Conservation (phyloP, 1,284 basidiomycete species). For the Chalciporus sp. region DNA sequence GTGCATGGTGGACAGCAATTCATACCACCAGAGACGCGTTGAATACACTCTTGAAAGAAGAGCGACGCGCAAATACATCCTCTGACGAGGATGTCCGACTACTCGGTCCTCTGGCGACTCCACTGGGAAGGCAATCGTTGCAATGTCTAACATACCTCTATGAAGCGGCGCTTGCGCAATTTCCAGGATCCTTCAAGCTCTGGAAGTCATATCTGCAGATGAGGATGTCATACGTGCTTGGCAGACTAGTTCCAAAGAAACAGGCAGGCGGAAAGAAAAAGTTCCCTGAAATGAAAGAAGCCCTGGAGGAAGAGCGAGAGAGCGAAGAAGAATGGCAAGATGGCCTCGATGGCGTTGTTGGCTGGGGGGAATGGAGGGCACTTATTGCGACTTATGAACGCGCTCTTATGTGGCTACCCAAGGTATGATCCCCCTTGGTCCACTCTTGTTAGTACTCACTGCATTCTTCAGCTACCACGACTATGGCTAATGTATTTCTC, state of each 20-base stretch:
- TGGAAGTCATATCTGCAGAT: constrained; percentile 93
- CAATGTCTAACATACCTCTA: constrained; percentile 90
- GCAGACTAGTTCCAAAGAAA: constrained; percentile 71
- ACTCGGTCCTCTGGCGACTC: constrained; percentile 76
- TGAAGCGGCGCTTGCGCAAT: constrained; percentile 87
- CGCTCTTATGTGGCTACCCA: constrained; percentile 91
- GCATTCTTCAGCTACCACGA: constrained; percentile 73
- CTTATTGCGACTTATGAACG: constrained; percentile 90
- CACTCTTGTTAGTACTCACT: constrained; percentile 10
- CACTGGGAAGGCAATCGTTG: constrained; percentile 71
- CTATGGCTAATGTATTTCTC: constrained; percentile 94
- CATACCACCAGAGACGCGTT: constrained; percentile 73
- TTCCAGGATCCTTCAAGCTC: constrained; percentile 89
- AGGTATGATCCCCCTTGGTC: constrained; percentile 49
- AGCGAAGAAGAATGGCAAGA: constrained; percentile 82
- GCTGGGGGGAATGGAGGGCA: constrained; percentile 94
- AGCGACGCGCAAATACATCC: constrained; percentile 46
- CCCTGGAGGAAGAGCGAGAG: constrained; percentile 81
- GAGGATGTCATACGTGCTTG: constrained; percentile 87
- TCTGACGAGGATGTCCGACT: constrained; percentile 52
- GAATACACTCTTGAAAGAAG: constrained; percentile 56
- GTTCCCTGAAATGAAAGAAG: constrained; percentile 86
- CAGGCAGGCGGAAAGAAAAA: constrained; percentile 84
- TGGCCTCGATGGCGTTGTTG: constrained; percentile 84
- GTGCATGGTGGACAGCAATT: constrained; percentile 92